These are phyloP conservation scores for Kingdonia uniflora DNA, from an alignment of 164 flowering plant species.

Conservation along the genomic window DNA sequence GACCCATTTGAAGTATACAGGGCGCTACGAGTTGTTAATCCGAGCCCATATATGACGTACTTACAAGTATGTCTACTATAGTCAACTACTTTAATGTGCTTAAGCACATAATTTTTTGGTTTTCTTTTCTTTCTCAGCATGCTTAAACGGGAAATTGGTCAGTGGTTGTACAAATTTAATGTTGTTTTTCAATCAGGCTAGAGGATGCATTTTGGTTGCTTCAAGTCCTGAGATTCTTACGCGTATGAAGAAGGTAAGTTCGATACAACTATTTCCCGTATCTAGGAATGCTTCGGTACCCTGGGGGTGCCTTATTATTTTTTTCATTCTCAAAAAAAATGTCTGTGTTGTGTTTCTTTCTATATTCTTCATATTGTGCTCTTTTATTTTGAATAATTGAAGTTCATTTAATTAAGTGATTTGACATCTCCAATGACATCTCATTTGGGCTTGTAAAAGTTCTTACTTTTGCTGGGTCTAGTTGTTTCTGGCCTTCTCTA, in stretches of 20 bases:
- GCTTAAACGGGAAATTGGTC: background rate
- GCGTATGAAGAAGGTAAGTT: conserved; percentile 64
- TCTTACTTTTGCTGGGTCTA: too few relatives aligned
- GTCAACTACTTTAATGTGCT: too few relatives aligned
- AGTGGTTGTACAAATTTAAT: background rate
- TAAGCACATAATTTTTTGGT: background rate
- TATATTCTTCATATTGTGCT: too few relatives aligned
- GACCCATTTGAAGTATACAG: conserved; percentile 96
- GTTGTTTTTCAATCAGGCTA: conserved; percentile 43
- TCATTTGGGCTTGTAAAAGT: too few relatives aligned
- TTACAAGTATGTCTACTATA: conserved; percentile 48
- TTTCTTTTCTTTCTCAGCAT: background rate
- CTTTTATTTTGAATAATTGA: too few relatives aligned
- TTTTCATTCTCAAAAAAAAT: too few relatives aligned
- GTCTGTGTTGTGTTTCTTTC: too few relatives aligned
- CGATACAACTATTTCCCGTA: background rate
- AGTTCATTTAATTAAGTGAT: too few relatives aligned
- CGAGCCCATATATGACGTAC: conserved; percentile 92
- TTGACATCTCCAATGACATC: too few relatives aligned
- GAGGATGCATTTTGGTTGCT: conserved; percentile 91
- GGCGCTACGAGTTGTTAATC: conserved; percentile 87
- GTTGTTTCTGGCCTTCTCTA: too few relatives aligned
- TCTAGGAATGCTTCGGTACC: too few relatives aligned
- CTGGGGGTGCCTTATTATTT: too few relatives aligned
- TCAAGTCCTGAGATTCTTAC: conserved; percentile 97